phyloP scores from a whole-genome alignment of 108 stramenopile genomes.

The Nitzschia palea region DNA sequence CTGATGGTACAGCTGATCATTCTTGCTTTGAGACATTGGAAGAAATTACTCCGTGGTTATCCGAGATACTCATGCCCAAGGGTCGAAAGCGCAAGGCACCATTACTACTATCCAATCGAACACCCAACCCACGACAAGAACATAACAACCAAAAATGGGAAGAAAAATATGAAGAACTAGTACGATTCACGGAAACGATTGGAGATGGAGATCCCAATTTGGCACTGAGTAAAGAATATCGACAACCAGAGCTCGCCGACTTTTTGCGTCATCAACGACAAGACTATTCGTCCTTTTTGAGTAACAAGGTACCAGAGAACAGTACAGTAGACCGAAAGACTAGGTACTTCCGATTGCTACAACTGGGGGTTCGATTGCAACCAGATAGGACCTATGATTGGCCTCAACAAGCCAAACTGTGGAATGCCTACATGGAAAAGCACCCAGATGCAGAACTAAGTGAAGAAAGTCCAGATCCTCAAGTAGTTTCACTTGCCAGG shows the following conservation, averaged over 20 bases:
- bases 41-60: background rate
- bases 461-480: background rate
- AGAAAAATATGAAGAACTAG: background rate
- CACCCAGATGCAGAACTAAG: background rate
- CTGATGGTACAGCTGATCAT: background rate
- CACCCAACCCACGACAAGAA: background rate
- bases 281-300: background rate
- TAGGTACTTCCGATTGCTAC: background rate
- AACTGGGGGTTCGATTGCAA: background rate
- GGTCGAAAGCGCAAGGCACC: background rate
- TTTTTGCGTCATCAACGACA: background rate
- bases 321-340: background rate
- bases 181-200: background rate
- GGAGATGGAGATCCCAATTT: background rate
- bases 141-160: background rate
- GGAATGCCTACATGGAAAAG: background rate
- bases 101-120: background rate
- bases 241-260: background rate
- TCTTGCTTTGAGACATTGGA: background rate
- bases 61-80: background rate
- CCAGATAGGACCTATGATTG: background rate
- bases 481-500: background rate
- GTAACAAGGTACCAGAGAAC: background rate
- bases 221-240: conserved; percentile 2
- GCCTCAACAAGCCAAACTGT: background rate